Evolutionary conservation across 495 filamentous ascomycete genomes (phyloP).

Genomic region (Neurospora sp.): DNA sequence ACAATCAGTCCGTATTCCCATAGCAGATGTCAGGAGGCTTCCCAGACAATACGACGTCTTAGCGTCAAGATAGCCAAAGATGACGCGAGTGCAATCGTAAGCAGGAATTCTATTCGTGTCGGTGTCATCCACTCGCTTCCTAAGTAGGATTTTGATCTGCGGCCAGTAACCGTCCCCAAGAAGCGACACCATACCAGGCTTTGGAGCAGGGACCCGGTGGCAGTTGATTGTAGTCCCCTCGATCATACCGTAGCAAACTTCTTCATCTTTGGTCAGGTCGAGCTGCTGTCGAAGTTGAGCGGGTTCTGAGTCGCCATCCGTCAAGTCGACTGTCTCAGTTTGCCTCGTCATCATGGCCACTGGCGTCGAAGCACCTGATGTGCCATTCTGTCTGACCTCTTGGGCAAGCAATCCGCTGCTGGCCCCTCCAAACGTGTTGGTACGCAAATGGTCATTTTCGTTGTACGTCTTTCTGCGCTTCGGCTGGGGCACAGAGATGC

Average conservation of each 20-base stretch:
- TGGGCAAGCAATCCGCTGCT: conserved; percentile 51
- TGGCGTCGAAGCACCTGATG: conserved; percentile 28
- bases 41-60: conserved; percentile 58
- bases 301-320: conserved; percentile 47
- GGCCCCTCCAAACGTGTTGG: conserved; percentile 32
- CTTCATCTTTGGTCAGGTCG: conserved; percentile 33
- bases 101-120: conserved; percentile 50
- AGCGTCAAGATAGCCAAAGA: conserved; percentile 67
- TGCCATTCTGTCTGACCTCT: conserved; percentile 47
- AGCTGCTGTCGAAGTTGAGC: conserved; percentile 42
- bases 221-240: conserved; percentile 60
- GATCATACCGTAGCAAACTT: conserved; percentile 81
- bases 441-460: conserved; percentile 28
- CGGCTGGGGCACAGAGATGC: conserved; percentile 43
- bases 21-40: conserved; percentile 53
- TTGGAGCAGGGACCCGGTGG: conserved; percentile 52
- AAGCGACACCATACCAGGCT: conserved; percentile 43
- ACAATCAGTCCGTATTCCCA: conserved; percentile 54
- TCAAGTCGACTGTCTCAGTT: conserved; percentile 53
- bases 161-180: conserved; percentile 52
- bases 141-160: conserved; percentile 58
- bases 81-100: conserved; percentile 54
- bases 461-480: conserved; percentile 55
- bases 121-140: conserved; percentile 39
- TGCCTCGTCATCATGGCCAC: conserved; percentile 2